Percentiles rank a stretch among this genome's conserved stretches.
Evolutionary conservation across 768 basidiomycete species (phyloP).

Genomic region (Zangia roseola): DNA sequence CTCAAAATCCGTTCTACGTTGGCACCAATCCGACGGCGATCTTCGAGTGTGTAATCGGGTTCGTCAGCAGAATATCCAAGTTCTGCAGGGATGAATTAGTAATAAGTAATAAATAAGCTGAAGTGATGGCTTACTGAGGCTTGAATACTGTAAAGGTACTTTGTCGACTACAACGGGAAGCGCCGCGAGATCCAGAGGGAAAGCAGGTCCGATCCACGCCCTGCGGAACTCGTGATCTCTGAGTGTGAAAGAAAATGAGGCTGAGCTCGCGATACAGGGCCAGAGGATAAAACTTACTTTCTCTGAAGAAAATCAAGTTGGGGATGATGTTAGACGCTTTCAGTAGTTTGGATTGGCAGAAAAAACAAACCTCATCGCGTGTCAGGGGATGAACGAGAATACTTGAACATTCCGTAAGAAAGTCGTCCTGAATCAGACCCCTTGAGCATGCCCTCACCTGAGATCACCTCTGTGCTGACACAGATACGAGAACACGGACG

Average conservation of each 20-base stretch:
- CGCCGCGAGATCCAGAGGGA: constrained; percentile 59
- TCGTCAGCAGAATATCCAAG: constrained; percentile 64
- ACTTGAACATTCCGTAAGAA: constrained; percentile 36
- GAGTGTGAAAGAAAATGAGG: background rate
- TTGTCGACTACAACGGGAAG: constrained; percentile 52
- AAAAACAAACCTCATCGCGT: constrained; percentile 56
- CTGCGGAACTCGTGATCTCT: constrained; percentile 71
- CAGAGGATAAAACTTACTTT: no score
- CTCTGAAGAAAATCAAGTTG: constrained; percentile 35
- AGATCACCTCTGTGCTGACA: constrained; percentile 63
- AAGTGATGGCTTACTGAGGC: constrained; percentile 60
- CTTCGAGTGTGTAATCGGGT: constrained; percentile 53
- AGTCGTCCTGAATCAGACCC: background rate
- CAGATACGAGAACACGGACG: constrained; percentile 75
- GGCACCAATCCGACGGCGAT: constrained; percentile 58
- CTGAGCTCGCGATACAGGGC: background rate
- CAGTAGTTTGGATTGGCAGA: background rate
- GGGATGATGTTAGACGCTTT: no score
- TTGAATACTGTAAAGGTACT: constrained; percentile 68
- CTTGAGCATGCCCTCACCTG: constrained; percentile 48
- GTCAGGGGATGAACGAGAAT: constrained; percentile 76
- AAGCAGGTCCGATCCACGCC: constrained; percentile 74
- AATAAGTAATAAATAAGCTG: no score
- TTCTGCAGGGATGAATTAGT: constrained; percentile 43
- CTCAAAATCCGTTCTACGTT: constrained; percentile 58